phyloP scores from a whole-genome alignment of 768 basidiomycete genomes.

The Boletellus sp. region DNA sequence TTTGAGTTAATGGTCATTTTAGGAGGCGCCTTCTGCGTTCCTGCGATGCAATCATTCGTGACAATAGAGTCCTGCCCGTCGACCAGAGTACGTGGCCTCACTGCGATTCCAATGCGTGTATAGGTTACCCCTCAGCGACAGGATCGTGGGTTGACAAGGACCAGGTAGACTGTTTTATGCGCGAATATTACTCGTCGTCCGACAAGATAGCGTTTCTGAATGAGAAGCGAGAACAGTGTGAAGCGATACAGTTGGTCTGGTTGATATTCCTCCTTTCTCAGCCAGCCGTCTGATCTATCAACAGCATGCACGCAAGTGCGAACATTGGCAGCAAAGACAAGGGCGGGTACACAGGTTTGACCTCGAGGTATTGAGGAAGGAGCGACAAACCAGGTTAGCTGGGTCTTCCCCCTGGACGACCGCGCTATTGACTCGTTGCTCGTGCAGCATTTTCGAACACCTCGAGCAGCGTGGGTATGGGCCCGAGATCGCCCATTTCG shows the following conservation, averaged over 20 bases:
- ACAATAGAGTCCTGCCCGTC: background rate
- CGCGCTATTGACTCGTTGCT: background rate
- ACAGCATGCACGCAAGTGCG: slow-evolving; percentile 13
- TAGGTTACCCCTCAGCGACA: background rate
- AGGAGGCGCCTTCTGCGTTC: background rate
- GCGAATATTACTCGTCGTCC: background rate
- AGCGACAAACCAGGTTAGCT: slow-evolving; percentile 9
- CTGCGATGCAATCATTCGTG: background rate
- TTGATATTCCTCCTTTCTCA: background rate
- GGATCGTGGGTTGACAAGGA: slow-evolving; percentile 10
- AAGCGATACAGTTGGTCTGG: slow-evolving; percentile 2
- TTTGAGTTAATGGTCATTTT: background rate
- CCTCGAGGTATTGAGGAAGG: slow-evolving; percentile 6
- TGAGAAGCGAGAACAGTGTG: background rate
- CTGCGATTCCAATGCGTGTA: background rate
- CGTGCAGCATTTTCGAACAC: slow-evolving; percentile 15
- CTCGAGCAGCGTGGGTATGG: slow-evolving; percentile 14
- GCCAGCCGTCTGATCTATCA: background rate
- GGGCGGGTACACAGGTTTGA: slow-evolving; percentile 11
- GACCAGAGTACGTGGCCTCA: slow-evolving; percentile 8
- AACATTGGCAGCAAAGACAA: slow-evolving; percentile 8
- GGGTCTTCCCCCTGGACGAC: background rate
- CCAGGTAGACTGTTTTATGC: slow-evolving; percentile 7
- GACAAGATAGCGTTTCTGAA: slow-evolving; percentile 6
- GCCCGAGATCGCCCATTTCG: slow-evolving; percentile 7